Base-by-base conservation (phyloP, 2,329 filamentous ascomycete species). In the Lachnum nothofagi region DNA sequence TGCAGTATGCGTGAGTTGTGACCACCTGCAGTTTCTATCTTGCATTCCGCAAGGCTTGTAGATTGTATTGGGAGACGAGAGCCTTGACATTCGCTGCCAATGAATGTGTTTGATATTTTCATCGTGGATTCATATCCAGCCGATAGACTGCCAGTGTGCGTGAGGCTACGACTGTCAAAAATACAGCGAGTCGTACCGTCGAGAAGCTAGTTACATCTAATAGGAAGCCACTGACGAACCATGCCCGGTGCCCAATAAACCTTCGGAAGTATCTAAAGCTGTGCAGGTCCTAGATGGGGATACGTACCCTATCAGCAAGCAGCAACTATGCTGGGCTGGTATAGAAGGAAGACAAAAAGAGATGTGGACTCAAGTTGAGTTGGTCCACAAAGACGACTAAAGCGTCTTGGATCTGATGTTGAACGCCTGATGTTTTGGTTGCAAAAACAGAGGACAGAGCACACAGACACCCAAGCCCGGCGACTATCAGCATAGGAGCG, bases 351-450 rank as follows among this genome's bases (percentile, higher is more conserved):
- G 52, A 57, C 57, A 62, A 64, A 67, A 66, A 63, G 66, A 67
- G 67, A 69, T 62, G 61, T 68, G 71, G 69, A 64, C 69, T 75
- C 78, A 82, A 75, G 82, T 86, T 86, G 81, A 86, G 78, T 72
- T 81, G 75, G 74, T 72, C 71, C 74, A 72, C 74, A 63, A 68
- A 78, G 72, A 79, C 71, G 74, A 74, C 68, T 69, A 68, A 73
- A 74, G 74, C 75, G 76, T 76, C 78, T 80, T 83, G 80, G 79
- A 80, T 80, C 80, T 79, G 70, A 73, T 79, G 83, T 88, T 87
- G 83, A 87, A 84, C 80, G 79, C 79, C 83, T 75, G 72, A 72
- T 77, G 83, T 81, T 86, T 87, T 88, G 86, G 83, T 88, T 88
- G 82, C 76, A 85, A 87, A 88, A 88, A 85, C 81, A 84, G 77